Base-by-base conservation (phyloP, 352 stramenopile species). In the Stephanocyclus meneghinianus region DNA sequence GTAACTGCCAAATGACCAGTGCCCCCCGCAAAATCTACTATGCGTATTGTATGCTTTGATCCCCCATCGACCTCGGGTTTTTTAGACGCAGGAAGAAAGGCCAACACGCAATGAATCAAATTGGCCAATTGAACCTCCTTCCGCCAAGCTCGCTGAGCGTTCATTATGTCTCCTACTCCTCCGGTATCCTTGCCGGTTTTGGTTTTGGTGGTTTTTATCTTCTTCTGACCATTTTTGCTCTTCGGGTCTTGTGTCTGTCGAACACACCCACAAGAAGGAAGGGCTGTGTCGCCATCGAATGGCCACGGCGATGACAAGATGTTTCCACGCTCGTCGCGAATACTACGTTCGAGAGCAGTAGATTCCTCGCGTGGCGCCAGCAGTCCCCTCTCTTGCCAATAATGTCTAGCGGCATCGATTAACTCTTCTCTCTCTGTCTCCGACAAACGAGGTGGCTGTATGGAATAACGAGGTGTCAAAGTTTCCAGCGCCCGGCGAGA, bases 11-110 rank as follows among this genome's bases (percentile, higher is more conserved):
- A 59, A 76, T 88, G 81, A 45, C 86, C 83, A 1, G 77, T 85
- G 29, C 86, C 86, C 16, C 86, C 83, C 47, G 73, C 79, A 74
- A 90, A 89, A 76, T 91, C 83, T 0, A 90, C 83, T 73, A 91
- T 88, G 5, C 81, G 85, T 40, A 74, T 76, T 40, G 37, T 35
- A 42, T 10, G 18, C 6, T 29, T 66, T 13, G 16, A 15, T 53
- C 35, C 57, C 30, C 56, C 37, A 42, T 71, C 37, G 1, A 15
- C 2, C 42, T 62, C 2, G 13, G 42, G 16, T 68, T 13, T n/a
- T 32, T 77, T n/a, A 51, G 42, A n/a, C 75, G 68, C 11, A 44
- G 76, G 80, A 62, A 90, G 42, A 61, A 91, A 68, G 18, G 74
- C 56, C 16, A 90, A 71, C 44, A 91, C 80, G 37, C 86, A 90